Conservation (phyloP, 371 early-diverging fungal species). For the Apophysomyces elegans region DNA sequence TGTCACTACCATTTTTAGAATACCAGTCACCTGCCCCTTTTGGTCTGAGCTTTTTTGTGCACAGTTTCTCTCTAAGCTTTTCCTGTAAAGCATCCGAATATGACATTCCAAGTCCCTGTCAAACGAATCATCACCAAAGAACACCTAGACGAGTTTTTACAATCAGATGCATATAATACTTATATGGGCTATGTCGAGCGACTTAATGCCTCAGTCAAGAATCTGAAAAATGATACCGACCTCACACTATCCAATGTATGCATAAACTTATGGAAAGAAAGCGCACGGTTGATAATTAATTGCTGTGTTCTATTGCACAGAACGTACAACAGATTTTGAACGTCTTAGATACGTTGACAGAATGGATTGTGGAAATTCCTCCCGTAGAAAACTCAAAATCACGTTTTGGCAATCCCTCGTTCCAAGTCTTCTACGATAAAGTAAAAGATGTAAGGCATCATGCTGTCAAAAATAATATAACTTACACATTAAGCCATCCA, state of each 20-base stretch:
- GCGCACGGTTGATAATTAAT: not conserved
- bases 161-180: slow-evolving; percentile 66
- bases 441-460: slow-evolving; percentile 53
- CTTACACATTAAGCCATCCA: not conserved
- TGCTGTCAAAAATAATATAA: slow-evolving; percentile 6
- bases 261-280: slow-evolving; percentile 21
- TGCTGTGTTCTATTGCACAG: slow-evolving; percentile 28
- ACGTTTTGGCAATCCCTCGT: slow-evolving; percentile 93
- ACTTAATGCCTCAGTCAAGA: slow-evolving; percentile 75
- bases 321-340: slow-evolving; percentile 61
- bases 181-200: slow-evolving; percentile 71
- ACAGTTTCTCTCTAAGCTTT: not conserved
- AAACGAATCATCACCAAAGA: slow-evolving; percentile 85
- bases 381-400: slow-evolving; percentile 79
- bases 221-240: slow-evolving; percentile 58
- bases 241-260: slow-evolving; percentile 56
- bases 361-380: slow-evolving; percentile 71
- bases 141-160: slow-evolving; percentile 80
- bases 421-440: slow-evolving; percentile 79
- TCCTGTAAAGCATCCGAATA: not conserved
- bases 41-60: not conserved
- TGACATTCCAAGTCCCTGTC: slow-evolving; percentile 53
- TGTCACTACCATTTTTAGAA: slow-evolving; percentile 4
- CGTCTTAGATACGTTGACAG: slow-evolving; percentile 64
- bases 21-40: not conserved